Evolutionary conservation across 2,329 filamentous ascomycete genomes (phyloP).

Genomic region (Talaromyces sp.): DNA sequence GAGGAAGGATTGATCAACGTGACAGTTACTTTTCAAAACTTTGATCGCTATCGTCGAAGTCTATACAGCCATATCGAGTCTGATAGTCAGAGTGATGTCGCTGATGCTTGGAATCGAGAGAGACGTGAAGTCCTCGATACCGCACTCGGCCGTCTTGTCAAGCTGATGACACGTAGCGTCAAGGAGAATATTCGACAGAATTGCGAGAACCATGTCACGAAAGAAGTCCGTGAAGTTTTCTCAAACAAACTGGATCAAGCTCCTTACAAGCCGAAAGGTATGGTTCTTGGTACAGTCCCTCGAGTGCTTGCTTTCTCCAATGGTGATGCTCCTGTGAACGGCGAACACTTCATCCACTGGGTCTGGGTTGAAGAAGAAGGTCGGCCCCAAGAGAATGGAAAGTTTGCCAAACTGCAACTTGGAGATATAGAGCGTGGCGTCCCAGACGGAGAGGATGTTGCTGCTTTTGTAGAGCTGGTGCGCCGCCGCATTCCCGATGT

Average conservation of each 20-base stretch:
- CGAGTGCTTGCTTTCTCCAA: slow-evolving; percentile 85
- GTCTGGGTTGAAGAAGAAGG: slow-evolving; percentile 92
- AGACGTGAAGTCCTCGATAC: slow-evolving; percentile 79
- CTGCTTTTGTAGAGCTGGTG: slow-evolving; percentile 73
- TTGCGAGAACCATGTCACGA: slow-evolving; percentile 90
- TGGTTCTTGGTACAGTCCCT: slow-evolving; percentile 82
- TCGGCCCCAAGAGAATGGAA: slow-evolving; percentile 81
- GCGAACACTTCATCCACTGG: slow-evolving; percentile 77
- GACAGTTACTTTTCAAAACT: slow-evolving; percentile 70
- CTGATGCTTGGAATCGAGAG: slow-evolving; percentile 90
- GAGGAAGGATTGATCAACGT: slow-evolving; percentile 90
- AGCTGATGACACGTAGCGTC: slow-evolving; percentile 81
- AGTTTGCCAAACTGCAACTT: slow-evolving; percentile 71
- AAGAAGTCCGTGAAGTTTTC: slow-evolving; percentile 82
- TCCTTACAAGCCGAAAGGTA: slow-evolving; percentile 90
- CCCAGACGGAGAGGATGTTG: slow-evolving; percentile 61
- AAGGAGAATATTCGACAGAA: slow-evolving; percentile 92
- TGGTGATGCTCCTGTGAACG: slow-evolving; percentile 68
- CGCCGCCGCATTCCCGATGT: slow-evolving; percentile 82
- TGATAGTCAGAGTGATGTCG: slow-evolving; percentile 91
- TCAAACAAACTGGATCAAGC: slow-evolving; percentile 89
- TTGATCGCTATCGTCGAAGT: slow-evolving; percentile 70
- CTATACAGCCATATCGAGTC: slow-evolving; percentile 83
- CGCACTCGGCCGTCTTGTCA: slow-evolving; percentile 77
- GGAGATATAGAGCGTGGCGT: slow-evolving; percentile 64